A percentile compares a stretch with the other conserved stretches of the same genome.
Evolutionary conservation across 2,329 filamentous ascomycete genomes (phyloP).

Genomic region (Ophiocordyceps australis): DNA sequence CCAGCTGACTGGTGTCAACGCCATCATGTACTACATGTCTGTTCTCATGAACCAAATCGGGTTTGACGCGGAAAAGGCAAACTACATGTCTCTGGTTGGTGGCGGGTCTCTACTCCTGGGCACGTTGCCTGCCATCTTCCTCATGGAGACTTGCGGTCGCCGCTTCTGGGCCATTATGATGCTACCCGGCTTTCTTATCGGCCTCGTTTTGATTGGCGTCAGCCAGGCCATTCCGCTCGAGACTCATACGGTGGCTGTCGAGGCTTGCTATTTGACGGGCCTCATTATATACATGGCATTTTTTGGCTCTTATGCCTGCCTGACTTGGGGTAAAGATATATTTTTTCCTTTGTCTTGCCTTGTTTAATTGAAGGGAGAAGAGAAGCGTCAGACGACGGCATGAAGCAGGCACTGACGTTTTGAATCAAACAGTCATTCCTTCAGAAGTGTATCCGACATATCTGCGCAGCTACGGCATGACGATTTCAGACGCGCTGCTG

Average conservation of each 20-base stretch:
- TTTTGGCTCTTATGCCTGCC: conserved; percentile 46
- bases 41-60: conserved; percentile 50
- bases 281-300: conserved; percentile 50
- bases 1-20: conserved; percentile 53
- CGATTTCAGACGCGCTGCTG: conserved; percentile 45
- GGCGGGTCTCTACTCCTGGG: conserved; percentile 49
- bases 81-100: conserved; percentile 61
- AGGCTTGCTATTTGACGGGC: conserved; percentile 49
- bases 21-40: conserved; percentile 56
- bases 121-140: conserved; percentile 48
- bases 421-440: conserved; percentile 27
- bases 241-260: conserved; percentile 24
- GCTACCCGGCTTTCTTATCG: conserved; percentile 54
- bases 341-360: too few species aligned
- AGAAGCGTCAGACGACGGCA: too few species aligned
- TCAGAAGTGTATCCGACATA: conserved; percentile 58
- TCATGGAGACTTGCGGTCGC: conserved; percentile 55
- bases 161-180: conserved; percentile 60
- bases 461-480: conserved; percentile 57
- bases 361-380: too few species aligned
- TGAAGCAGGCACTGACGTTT: too few species aligned
- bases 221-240: conserved; percentile 37
- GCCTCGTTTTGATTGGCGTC: conserved; percentile 45
- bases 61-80: conserved; percentile 40
- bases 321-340: conserved; percentile 36